Conservation (phyloP, 495 filamentous ascomycete species). For the Penicillium bialowiezense region DNA sequence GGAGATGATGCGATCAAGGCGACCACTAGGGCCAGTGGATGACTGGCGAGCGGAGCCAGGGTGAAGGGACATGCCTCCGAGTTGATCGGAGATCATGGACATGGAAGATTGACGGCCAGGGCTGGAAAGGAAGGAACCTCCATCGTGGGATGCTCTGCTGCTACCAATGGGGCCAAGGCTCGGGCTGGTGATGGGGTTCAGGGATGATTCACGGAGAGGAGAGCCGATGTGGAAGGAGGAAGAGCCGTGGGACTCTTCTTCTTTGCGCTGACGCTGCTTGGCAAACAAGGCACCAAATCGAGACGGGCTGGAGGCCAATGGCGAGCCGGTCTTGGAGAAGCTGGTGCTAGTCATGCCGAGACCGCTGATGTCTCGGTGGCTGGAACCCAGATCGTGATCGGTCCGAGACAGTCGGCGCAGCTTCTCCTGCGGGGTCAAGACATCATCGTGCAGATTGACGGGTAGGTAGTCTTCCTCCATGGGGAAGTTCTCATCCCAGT, state of each 20-base stretch:
- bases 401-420: slow-evolving; percentile 77
- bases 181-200: slow-evolving; percentile 58
- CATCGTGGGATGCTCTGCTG: slow-evolving; percentile 51
- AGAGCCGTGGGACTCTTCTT: slow-evolving; percentile 63
- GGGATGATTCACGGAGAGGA: slow-evolving; percentile 81
- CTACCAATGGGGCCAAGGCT: slow-evolving; percentile 58
- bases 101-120: slow-evolving; percentile 64
- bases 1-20: slow-evolving; percentile 43
- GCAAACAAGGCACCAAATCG: slow-evolving; percentile 85
- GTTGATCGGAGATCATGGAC: slow-evolving; percentile 69
- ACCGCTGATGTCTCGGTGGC: slow-evolving; percentile 58
- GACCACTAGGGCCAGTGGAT: slow-evolving; percentile 29
- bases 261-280: slow-evolving; percentile 66
- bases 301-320: slow-evolving; percentile 74
- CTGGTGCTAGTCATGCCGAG: slow-evolving; percentile 59
- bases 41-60: slow-evolving; percentile 43
- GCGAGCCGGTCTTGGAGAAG: slow-evolving; percentile 76
- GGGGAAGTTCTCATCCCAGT: slow-evolving; percentile 82
- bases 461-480: slow-evolving; percentile 95
- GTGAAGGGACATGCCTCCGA: slow-evolving; percentile 49
- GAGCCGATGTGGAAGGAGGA: slow-evolving; percentile 89
- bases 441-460: slow-evolving; percentile 82
- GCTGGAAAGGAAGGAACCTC: slow-evolving; percentile 61
- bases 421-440: slow-evolving; percentile 88
- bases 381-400: slow-evolving; percentile 59